Conservation (phyloP, 2,329 filamentous ascomycete species). For the Claviceps capensis region DNA sequence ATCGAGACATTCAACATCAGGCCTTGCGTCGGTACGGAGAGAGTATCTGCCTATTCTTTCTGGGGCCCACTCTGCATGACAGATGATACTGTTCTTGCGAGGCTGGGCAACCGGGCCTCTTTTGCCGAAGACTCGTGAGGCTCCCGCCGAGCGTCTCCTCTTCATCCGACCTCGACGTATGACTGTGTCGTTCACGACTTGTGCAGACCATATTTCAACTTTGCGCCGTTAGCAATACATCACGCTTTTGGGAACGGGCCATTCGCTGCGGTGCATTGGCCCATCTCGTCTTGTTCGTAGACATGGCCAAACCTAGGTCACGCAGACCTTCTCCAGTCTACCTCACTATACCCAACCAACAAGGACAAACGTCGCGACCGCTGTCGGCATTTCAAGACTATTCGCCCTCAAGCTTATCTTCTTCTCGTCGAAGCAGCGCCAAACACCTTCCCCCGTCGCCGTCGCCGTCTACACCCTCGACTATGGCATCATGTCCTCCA, state of each 20-base stretch:
- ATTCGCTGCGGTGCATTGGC: background rate
- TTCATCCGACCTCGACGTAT: background rate
- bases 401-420: constrained; percentile 24
- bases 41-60: background rate
- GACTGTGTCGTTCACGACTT: background rate
- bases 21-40: no score
- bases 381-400: constrained; percentile 32
- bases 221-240: background rate
- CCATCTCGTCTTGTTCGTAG: background rate
- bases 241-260: background rate
- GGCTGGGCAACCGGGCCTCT: background rate
- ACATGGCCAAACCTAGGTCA: constrained; percentile 25
- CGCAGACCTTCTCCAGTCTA: constrained; percentile 30
- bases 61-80: background rate
- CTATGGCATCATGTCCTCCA: constrained; percentile 33
- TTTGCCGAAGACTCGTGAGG: background rate
- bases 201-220: background rate
- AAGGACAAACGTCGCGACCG: constrained; percentile 29
- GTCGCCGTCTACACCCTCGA: constrained; percentile 17
- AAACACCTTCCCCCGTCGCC: constrained; percentile 28
- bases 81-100: background rate
- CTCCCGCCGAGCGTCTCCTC: background rate
- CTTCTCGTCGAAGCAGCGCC: constrained; percentile 36
- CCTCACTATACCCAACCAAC: constrained; percentile 24
- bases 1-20: background rate